A percentile compares a stretch with the other conserved stretches of the same genome.
Conservation (phyloP, 371 early-diverging fungal species). For the Mortierella sp. region DNA sequence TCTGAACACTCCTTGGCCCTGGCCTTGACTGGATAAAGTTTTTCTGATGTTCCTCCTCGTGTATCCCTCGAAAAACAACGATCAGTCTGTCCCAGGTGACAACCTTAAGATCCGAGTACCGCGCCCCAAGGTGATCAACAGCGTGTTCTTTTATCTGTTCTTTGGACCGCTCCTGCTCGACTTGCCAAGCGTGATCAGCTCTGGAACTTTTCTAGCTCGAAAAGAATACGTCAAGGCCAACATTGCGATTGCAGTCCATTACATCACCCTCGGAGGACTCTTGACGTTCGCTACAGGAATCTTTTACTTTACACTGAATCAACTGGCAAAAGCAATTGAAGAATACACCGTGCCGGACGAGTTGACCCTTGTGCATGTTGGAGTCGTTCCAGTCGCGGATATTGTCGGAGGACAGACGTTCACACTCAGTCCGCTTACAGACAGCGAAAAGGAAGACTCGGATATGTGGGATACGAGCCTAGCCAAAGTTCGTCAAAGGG, state of each 20-base stretch:
- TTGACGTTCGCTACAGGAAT: conserved; percentile 35
- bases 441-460: conserved; percentile 31
- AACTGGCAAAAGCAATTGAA: conserved; percentile 40
- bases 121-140: conserved; percentile 35
- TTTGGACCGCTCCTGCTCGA: conserved; percentile 52
- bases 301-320: conserved; percentile 47
- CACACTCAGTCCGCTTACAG: conserved; percentile 34
- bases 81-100: conserved; percentile 41
- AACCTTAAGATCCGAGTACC: conserved; percentile 39
- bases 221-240: conserved; percentile 41
- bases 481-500: conserved; percentile 42
- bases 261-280: conserved; percentile 40
- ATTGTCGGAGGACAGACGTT: conserved; percentile 24
- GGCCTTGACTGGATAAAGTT: no score
- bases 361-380: conserved; percentile 33
- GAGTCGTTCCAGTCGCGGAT: conserved; percentile 15
- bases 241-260: conserved; percentile 49
- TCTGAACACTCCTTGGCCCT: no score
- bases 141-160: conserved; percentile 39
- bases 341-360: conserved; percentile 48
- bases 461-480: conserved; percentile 39
- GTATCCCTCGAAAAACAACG: neutral
- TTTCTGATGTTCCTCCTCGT: no score
- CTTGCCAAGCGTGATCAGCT: conserved; percentile 53
- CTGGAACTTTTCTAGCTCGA: conserved; percentile 46